Evolutionary conservation across 2,329 filamentous ascomycete genomes (phyloP).

Genomic region (Cephalotrichum gorgonifer): DNA sequence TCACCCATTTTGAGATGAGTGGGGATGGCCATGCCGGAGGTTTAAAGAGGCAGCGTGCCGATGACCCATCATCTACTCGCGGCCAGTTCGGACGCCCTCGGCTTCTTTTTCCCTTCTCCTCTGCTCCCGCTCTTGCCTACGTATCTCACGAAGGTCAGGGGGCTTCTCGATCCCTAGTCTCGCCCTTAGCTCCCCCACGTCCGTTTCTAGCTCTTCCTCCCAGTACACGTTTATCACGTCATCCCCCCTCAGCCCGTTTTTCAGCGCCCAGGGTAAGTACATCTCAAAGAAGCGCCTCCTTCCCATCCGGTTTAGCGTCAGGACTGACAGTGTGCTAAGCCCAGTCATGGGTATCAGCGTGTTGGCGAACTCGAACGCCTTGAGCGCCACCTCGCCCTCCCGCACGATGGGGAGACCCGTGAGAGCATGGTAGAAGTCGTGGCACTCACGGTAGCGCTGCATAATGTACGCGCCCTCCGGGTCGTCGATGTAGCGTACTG

Average conservation of each 20-base stretch:
- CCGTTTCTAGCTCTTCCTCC: constrained; percentile 84
- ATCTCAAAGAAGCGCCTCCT: constrained; percentile 60
- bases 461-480: constrained; percentile 96
- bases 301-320: constrained; percentile 76
- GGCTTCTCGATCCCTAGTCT: constrained; percentile 80
- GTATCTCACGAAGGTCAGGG: constrained; percentile 70
- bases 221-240: constrained; percentile 95
- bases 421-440: constrained; percentile 95
- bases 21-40: too few species aligned
- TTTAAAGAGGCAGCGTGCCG: background rate
- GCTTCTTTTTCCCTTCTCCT: constrained; percentile 52
- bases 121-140: constrained; percentile 59
- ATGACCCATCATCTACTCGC: background rate
- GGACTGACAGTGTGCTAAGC: constrained; percentile 72
- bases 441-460: constrained; percentile 94
- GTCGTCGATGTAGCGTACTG: constrained; percentile 85
- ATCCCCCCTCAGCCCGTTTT: constrained; percentile 65
- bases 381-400: constrained; percentile 96
- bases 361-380: constrained; percentile 95
- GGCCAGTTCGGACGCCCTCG: constrained; percentile 3
- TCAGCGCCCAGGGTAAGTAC: constrained; percentile 84
- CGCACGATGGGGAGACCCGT: constrained; percentile 82
- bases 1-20: too few species aligned
- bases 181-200: constrained; percentile 64
- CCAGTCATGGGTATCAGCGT: constrained; percentile 93